These are phyloP conservation scores for Sporothrix inflata DNA, from an alignment of 2,329 filamentous ascomycete genomes.

Conservation along the genomic window DNA sequence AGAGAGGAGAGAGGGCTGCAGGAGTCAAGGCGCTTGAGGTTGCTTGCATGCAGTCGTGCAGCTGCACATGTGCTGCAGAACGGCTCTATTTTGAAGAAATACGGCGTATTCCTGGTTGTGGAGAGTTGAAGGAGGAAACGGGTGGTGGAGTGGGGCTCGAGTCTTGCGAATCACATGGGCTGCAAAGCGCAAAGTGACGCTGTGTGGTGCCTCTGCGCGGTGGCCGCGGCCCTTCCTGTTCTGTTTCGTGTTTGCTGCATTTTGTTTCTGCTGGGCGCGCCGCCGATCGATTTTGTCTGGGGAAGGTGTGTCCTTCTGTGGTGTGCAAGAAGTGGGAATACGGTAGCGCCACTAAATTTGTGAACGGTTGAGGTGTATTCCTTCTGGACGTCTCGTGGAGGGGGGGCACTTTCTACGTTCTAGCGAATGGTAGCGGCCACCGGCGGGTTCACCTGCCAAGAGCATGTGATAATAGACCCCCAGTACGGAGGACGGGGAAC, in stretches of 20 bases:
- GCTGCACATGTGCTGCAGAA: constrained; percentile 1
- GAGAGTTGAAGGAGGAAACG: not conserved
- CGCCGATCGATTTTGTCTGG: constrained; percentile 6
- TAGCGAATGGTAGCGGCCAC: not conserved
- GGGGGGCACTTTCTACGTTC: not conserved
- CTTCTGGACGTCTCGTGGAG: not conserved
- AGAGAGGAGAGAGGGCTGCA: not conserved
- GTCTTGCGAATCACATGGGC: constrained; percentile 14
- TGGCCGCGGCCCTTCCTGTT: not conserved
- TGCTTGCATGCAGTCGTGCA: not conserved
- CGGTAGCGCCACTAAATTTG: not conserved
- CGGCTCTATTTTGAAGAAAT: not conserved
- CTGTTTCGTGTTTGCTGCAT: not conserved
- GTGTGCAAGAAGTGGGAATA: not conserved
- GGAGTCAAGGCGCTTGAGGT: not conserved
- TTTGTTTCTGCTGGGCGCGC: not conserved
- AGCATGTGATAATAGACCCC: constrained; percentile 16
- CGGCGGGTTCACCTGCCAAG: not conserved
- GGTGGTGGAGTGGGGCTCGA: not conserved
- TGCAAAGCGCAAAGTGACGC: constrained; percentile 1
- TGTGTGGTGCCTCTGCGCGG: not conserved
- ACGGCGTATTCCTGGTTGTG: not conserved
- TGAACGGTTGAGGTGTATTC: not conserved
- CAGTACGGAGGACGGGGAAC: not conserved
- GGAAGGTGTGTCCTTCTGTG: not conserved